Conservation (phyloP, 345 rosid species). For the Kernera saxatilis region DNA sequence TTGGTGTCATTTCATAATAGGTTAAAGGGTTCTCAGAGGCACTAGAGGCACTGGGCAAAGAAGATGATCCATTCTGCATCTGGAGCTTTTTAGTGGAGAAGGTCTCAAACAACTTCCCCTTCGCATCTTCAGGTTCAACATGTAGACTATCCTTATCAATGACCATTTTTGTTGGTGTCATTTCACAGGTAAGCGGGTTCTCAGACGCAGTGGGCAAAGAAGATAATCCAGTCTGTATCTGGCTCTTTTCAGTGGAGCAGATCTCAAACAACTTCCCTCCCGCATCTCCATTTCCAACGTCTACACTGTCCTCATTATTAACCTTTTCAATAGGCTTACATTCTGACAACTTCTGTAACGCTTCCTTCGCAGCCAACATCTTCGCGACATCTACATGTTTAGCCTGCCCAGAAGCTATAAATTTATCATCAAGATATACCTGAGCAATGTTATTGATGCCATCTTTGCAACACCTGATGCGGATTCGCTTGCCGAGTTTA, state of each 20-base stretch:
- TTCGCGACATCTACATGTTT: slow-evolving; percentile 41
- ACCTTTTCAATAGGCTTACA: background rate
- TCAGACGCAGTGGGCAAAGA: slow-evolving; percentile 35
- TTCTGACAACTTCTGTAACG: slow-evolving; percentile 37
- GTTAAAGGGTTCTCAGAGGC: slow-evolving; percentile 39
- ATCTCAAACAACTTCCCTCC: slow-evolving; percentile 19
- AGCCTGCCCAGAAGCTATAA: slow-evolving; percentile 39
- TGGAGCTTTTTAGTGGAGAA: background rate
- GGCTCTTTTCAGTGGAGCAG: background rate
- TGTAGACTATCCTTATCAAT: background rate
- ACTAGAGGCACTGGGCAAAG: slow-evolving; percentile 38
- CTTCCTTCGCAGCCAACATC: slow-evolving; percentile 45
- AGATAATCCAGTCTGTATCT: slow-evolving; percentile 20
- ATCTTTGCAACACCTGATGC: slow-evolving; percentile 33
- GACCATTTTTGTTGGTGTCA: background rate
- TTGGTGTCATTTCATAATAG: slow-evolving; percentile 20
- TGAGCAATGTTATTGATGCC: slow-evolving; percentile 27
- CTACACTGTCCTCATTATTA: slow-evolving; percentile 13
- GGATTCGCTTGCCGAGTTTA: slow-evolving; percentile 42
- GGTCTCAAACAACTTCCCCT: background rate
- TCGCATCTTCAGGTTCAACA: background rate
- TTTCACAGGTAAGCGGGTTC: slow-evolving; percentile 42
- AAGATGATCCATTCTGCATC: slow-evolving; percentile 26
- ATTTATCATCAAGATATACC: slow-evolving; percentile 41
- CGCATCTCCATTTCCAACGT: slow-evolving; percentile 37